Percentiles rank a stretch among this genome's conserved stretches.
Conservation (phyloP, 129 eudicot genomes). For the Cynara cardunculus region DNA sequence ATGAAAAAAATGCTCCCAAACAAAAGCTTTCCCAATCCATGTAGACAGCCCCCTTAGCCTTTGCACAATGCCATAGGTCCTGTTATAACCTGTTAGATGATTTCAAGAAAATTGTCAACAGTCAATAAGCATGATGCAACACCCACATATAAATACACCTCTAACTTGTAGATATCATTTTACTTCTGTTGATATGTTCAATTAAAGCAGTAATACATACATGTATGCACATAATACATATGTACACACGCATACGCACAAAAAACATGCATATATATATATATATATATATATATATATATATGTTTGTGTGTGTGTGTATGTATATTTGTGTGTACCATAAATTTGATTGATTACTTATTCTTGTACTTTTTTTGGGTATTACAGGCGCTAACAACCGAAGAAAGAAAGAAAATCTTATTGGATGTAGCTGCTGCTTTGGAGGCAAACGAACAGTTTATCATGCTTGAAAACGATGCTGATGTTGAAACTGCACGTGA, state of each 20-base stretch:
- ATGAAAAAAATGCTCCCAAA: no score
- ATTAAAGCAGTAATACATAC: neutral
- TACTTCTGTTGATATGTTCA: neutral
- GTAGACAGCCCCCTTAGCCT: no score
- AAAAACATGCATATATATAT: neutral
- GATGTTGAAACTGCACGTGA: slow-evolving; percentile 64
- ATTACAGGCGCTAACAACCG: slow-evolving; percentile 52
- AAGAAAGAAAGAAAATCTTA: slow-evolving; percentile 70
- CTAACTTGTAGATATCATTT: neutral
- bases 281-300: no score
- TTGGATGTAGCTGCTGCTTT: slow-evolving; percentile 76
- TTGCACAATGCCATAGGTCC: neutral
- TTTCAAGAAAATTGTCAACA: no score
- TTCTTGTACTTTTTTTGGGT: neutral
- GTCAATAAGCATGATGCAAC: no score
- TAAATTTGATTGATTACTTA: neutral
- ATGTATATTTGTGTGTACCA: neutral
- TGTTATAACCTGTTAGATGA: no score
- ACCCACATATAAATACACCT: no score
- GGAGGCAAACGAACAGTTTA: slow-evolving; percentile 51
- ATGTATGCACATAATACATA: neutral
- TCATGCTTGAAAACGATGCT: slow-evolving; percentile 62
- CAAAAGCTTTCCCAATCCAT: no score
- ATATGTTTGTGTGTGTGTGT: neutral
- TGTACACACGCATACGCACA: neutral